phyloP scores from a whole-genome alignment of 495 filamentous ascomycete species.

The Penicillium longicatenatum region DNA sequence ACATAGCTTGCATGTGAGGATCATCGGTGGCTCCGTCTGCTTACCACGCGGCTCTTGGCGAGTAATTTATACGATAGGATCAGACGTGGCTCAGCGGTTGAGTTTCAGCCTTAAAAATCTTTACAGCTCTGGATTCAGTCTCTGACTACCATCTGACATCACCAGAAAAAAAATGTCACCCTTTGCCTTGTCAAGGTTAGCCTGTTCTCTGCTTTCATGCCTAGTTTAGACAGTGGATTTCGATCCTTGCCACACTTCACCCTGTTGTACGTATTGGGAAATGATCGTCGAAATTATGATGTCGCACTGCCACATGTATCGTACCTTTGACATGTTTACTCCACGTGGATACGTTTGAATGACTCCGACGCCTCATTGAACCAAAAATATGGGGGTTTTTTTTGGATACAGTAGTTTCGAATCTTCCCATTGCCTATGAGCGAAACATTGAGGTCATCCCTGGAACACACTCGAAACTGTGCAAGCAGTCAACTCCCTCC shows the following conservation, averaged over 20 bases:
- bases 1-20: neutral
- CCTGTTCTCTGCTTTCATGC: neutral
- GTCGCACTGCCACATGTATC: neutral
- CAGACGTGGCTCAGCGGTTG: neutral
- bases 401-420: too few species aligned
- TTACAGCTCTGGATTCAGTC: neutral
- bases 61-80: neutral
- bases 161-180: neutral
- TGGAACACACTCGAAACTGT: too few species aligned
- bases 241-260: neutral
- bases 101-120: neutral
- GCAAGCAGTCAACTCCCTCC: too few species aligned
- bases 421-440: too few species aligned
- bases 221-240: neutral
- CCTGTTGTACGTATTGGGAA: neutral
- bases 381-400: too few species aligned
- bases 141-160: neutral
- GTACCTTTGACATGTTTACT: neutral
- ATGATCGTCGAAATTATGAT: neutral
- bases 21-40: constrained; percentile 1
- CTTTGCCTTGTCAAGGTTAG: neutral
- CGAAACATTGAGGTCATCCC: too few species aligned
- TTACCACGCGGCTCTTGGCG: neutral
- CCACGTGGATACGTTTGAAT: too few species aligned
- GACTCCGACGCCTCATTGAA: too few species aligned